phyloP scores from a whole-genome alignment of 495 filamentous ascomycete genomes.

The Schizothecium vesticola region DNA sequence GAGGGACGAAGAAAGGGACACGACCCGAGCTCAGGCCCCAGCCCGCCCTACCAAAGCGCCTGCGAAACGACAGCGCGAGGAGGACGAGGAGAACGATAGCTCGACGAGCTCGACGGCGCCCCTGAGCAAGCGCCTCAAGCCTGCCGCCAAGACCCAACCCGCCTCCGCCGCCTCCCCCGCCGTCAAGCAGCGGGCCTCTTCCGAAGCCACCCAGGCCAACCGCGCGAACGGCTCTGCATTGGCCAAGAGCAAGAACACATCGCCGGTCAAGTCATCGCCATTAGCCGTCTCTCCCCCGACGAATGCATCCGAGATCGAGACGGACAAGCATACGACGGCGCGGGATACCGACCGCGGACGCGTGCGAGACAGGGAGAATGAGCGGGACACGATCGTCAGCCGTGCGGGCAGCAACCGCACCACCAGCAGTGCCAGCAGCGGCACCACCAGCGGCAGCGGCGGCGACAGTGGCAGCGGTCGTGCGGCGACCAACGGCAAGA shows the following conservation, averaged over 20 bases:
- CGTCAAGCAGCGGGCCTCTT: slow-evolving; percentile 34
- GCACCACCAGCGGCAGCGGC: slow-evolving; percentile 12
- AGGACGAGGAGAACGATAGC: slow-evolving; percentile 44
- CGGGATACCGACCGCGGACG: slow-evolving; percentile 30
- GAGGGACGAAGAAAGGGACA: slow-evolving; percentile 27
- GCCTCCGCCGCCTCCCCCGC: slow-evolving; percentile 10
- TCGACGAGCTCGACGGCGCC: slow-evolving; percentile 45
- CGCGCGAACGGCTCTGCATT: slow-evolving; percentile 29
- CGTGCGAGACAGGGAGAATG: slow-evolving; percentile 25
- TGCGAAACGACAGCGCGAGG: slow-evolving; percentile 33
- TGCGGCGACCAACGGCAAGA: slow-evolving; percentile 22
- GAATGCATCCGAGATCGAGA: slow-evolving; percentile 62
- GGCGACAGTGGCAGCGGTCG: slow-evolving; percentile 11
- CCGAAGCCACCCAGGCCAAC: slow-evolving; percentile 44
- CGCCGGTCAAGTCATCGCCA: slow-evolving; percentile 67
- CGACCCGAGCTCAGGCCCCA: slow-evolving; percentile 28
- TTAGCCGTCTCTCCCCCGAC: slow-evolving; percentile 70
- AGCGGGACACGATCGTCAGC: slow-evolving; percentile 31
- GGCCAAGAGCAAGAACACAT: slow-evolving; percentile 45
- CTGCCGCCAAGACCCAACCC: slow-evolving; percentile 23
- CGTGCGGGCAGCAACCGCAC: slow-evolving; percentile 20
- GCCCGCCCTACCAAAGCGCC: slow-evolving; percentile 27
- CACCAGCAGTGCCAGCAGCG: slow-evolving; percentile 13
- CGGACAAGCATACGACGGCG: slow-evolving; percentile 17
- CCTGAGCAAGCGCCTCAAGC: slow-evolving; percentile 46